Evolutionary conservation across 2,329 filamentous ascomycete species (phyloP).

Genomic region (Curvularia hawaiiensis): DNA sequence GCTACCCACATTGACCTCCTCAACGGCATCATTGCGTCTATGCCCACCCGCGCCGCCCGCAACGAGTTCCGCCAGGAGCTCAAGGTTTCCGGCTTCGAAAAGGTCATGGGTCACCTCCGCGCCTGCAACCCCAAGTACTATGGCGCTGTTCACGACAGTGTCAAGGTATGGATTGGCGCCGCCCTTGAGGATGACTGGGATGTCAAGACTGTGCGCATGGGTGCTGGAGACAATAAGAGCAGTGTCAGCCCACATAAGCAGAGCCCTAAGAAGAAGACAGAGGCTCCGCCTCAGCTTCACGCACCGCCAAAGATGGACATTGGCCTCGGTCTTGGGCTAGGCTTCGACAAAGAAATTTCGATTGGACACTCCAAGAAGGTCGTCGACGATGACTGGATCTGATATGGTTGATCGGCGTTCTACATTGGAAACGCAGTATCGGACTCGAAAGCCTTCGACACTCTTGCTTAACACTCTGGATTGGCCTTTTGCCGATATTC

Average conservation of each 20-base stretch:
- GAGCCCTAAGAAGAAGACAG: constrained; percentile 50
- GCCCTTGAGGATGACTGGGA: constrained; percentile 89
- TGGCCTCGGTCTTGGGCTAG: constrained; percentile 33
- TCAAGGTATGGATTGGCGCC: constrained; percentile 89
- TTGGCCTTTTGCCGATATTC: neutral
- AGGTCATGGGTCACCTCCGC: constrained; percentile 80
- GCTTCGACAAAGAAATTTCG: constrained; percentile 40
- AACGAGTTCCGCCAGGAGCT: constrained; percentile 80
- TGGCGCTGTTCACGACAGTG: constrained; percentile 83
- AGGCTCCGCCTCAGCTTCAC: constrained; percentile 45
- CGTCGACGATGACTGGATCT: constrained; percentile 43
- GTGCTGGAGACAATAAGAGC: constrained; percentile 52
- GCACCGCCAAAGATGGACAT: constrained; percentile 48
- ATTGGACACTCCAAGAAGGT: constrained; percentile 22
- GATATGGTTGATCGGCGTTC: constrained; percentile 8
- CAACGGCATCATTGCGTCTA: constrained; percentile 85
- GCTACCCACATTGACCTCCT: constrained; percentile 90
- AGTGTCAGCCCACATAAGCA: constrained; percentile 43
- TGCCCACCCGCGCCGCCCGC: constrained; percentile 71
- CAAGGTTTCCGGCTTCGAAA: constrained; percentile 86
- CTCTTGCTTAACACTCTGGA: neutral
- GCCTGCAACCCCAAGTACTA: constrained; percentile 99
- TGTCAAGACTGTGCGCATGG: constrained; percentile 78
- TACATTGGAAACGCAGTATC: neutral
- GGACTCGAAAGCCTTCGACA: neutral